Evolutionary conservation across 2,329 filamentous ascomycete genomes (phyloP), one percentile per base, ranked within the genome.

Genomic region (Fusarium dlaminii): DNA sequence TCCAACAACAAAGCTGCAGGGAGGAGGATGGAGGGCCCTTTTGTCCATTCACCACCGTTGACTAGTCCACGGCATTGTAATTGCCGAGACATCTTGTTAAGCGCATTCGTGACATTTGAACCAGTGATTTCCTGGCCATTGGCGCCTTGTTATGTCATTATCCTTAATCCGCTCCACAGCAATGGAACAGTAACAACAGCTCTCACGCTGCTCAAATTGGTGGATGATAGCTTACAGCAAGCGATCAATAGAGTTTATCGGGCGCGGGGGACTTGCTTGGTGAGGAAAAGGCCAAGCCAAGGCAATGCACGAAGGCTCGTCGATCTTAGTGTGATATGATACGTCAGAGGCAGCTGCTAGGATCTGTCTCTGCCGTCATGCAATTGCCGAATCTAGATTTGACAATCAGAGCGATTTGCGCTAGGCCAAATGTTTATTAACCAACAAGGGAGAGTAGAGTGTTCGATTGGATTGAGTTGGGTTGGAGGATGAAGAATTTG

Each of bases 261-360:
- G 36, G n/a, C 64, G 27, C 29, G 43, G 42, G 40, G 24, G n/a
- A 20, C 30, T 36, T 60, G 29, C 18, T 29, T 51, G 36, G 49
- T 45, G 55, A 56, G 29, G 37, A 59, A 32, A 43, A 70, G 62
- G 66, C 42, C 34, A 56, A 51, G 61, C 30, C 34, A 55, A 55
- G 27, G 24, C 6, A 40, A 15, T 22, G 34, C 51, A 32, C n/a
- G 20, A 46, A 29, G 18, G n/a, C 40, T 30, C 27, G 46, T 52
- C 66, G 67, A 70, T 70, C 51, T 68, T 73, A 39, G 71, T 42
- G 67, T 34, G 52, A 55, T 64, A 56, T 58, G 71, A 74, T 74
- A 72, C 71, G 63, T 64, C 73, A 70, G 62, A 61, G 62, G 49
- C 45, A 51, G n/a, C 24, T 56, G 27, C 42, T 17, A 14, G 20